phyloP scores from a whole-genome alignment of 805 yeast species.

The Wickerhamia fluorescens region DNA sequence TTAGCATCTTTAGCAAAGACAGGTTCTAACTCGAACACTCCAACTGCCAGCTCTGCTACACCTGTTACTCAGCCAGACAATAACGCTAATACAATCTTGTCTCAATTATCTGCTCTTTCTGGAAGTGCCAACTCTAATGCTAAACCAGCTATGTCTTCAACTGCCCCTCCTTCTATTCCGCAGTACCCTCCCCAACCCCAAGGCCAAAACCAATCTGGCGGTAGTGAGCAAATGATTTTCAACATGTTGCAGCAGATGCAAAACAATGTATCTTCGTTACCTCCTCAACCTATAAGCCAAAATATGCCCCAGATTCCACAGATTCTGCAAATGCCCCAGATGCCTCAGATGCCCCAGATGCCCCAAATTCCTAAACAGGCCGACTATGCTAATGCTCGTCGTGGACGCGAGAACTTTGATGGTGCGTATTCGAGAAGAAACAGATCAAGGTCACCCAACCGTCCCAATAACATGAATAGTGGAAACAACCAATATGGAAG shows the following conservation, averaged over 20 bases:
- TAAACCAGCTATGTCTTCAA: constrained; percentile 1
- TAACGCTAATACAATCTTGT: constrained; percentile 33
- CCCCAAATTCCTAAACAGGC: constrained; percentile 4
- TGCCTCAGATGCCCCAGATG: constrained; percentile 6
- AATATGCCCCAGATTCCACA: constrained; percentile 8
- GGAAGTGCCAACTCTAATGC: constrained; percentile 8
- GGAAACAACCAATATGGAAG: constrained; percentile 12
- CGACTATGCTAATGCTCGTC: constrained; percentile 16
- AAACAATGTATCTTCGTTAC: constrained; percentile 8
- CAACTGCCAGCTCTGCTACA: constrained; percentile 21
- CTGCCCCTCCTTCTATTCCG: constrained; percentile 6
- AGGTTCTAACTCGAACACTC: constrained; percentile 24
- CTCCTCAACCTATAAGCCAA: constrained; percentile 2
- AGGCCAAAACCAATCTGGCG: constrained; percentile 11
- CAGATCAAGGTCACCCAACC: constrained; percentile 49
- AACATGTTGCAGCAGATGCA: constrained; percentile 51
- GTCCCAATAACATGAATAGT: constrained; percentile 5
- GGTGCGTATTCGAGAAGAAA: constrained; percentile 40
- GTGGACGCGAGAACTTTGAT: constrained; percentile 23
- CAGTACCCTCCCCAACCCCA: constrained; percentile 5
- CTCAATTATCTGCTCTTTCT: constrained; percentile 37
- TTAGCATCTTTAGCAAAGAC: constrained; percentile 55
- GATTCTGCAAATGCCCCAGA: constrained; percentile 5
- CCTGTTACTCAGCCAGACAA: constrained; percentile 16
- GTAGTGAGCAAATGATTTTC: constrained; percentile 35